phyloP scores from a whole-genome alignment of 164 flowering plant genomes.

The Magnolia sinica region DNA sequence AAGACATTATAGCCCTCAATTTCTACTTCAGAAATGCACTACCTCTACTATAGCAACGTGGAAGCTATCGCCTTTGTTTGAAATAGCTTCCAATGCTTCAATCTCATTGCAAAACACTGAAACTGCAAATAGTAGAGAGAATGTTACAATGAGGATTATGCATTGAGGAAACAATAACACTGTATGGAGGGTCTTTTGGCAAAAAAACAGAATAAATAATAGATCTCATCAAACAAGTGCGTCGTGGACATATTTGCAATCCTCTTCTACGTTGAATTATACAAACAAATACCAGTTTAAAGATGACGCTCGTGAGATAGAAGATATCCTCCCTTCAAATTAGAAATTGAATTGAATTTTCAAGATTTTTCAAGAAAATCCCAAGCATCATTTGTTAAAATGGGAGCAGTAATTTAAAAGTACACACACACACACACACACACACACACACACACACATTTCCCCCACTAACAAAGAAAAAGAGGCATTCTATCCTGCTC shows the following conservation, averaged over 20 bases:
- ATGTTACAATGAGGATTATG: background rate
- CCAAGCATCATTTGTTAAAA: background rate
- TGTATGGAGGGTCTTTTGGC: background rate
- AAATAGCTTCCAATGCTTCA: constrained; percentile 63
- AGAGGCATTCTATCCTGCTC: background rate
- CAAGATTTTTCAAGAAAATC: background rate
- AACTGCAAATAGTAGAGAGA: constrained; percentile 44
- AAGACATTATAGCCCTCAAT: background rate
- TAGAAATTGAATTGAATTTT: background rate
- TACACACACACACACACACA: background rate
- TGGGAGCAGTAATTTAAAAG: background rate
- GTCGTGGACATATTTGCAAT: too few species aligned
- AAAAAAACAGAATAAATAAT: too few species aligned
- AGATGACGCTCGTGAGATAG: background rate
- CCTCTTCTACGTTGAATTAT: too few species aligned
- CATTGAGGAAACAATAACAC: background rate
- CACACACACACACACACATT: background rate
- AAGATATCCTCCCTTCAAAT: background rate
- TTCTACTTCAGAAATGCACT: background rate
- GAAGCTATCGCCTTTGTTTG: constrained; percentile 46
- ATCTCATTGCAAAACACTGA: constrained; percentile 50
- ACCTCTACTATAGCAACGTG: constrained; percentile 95
- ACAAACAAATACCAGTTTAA: background rate
- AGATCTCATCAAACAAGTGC: too few species aligned
- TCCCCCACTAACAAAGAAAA: background rate